These are phyloP conservation scores for Scleromitrula shiraiana DNA, from an alignment of 2,329 filamentous ascomycete species.

Conservation along the genomic window DNA sequence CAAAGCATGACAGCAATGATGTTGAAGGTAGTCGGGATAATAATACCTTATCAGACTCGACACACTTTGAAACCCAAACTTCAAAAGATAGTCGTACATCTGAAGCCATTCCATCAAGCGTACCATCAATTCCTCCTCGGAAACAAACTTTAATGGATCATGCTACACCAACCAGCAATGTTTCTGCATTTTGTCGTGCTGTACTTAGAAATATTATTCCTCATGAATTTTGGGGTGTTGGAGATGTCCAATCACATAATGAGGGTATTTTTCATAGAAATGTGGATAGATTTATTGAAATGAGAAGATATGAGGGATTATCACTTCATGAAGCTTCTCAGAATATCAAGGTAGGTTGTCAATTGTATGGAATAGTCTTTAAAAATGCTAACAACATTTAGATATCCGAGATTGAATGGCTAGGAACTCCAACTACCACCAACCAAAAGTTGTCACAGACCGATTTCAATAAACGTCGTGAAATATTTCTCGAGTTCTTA, in stretches of 20 bases:
- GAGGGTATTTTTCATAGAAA: conserved; percentile 51
- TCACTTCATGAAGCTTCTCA: conserved; percentile 72
- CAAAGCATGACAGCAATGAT: neutral
- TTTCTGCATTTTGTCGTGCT: conserved; percentile 83
- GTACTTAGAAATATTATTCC: conserved; percentile 68
- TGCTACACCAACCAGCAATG: conserved; percentile 57
- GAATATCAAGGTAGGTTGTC: conserved; percentile 56
- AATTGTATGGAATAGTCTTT: neutral
- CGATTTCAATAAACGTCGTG: conserved; percentile 66
- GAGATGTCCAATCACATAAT: conserved; percentile 49
- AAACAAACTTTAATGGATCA: conserved; percentile 47
- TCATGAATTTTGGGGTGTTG: conserved; percentile 62
- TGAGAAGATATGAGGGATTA: conserved; percentile 75
- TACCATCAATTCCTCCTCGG: conserved; percentile 27
- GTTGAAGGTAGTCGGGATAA: conserved; percentile 6
- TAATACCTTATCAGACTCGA: conserved; percentile 19
- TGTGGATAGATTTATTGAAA: conserved; percentile 67
- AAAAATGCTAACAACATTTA: conserved; percentile 30
- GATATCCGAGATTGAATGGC: conserved; percentile 66
- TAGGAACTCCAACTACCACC: conserved; percentile 45
- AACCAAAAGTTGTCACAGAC: conserved; percentile 55
- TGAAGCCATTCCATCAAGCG: conserved; percentile 15
- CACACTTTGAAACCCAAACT: conserved; percentile 20
- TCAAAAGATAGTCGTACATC: conserved; percentile 1
- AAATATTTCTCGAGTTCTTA: conserved; percentile 76